phyloP scores from a whole-genome alignment of 768 basidiomycete species.

The Baorangia bicolor region DNA sequence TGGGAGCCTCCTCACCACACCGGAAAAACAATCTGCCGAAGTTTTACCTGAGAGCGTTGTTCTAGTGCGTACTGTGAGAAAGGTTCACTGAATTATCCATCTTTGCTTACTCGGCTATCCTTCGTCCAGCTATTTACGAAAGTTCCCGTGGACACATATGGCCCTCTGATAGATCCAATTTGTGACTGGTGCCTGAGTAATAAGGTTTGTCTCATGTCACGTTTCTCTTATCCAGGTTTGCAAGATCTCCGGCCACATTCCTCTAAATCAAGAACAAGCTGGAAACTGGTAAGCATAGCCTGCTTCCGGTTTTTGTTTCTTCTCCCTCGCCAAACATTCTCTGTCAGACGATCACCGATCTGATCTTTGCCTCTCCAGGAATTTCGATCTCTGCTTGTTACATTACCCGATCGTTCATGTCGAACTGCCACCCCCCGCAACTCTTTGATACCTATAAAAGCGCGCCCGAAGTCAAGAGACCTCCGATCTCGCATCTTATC shows the following conservation, averaged over 20 bases:
- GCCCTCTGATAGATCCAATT: constrained; percentile 7
- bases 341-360: constrained; percentile 22
- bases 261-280: constrained; percentile 23
- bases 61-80: constrained; percentile 22
- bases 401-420: constrained; percentile 19
- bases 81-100: constrained; percentile 12
- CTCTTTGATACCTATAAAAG: constrained; percentile 26
- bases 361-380: constrained; percentile 16
- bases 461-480: not conserved
- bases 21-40: constrained; percentile 16
- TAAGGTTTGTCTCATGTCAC: constrained; percentile 34
- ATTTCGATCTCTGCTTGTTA: constrained; percentile 10
- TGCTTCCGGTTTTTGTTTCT: constrained; percentile 16
- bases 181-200: constrained; percentile 26
- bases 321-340: constrained; percentile 14
- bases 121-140: constrained; percentile 11
- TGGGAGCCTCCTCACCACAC: constrained; percentile 3
- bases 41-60: constrained; percentile 9
- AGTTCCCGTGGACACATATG: constrained; percentile 20
- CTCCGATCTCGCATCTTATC: constrained; percentile 5
- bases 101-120: constrained; percentile 16
- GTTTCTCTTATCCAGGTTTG: constrained; percentile 28
- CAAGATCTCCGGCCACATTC: constrained; percentile 22
- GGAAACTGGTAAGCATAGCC: constrained; percentile 8
- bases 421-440: constrained; percentile 16